These are phyloP conservation scores for Arthrobotrys musiformis DNA, from an alignment of 2,329 filamentous ascomycete species.

Conservation along the genomic window DNA sequence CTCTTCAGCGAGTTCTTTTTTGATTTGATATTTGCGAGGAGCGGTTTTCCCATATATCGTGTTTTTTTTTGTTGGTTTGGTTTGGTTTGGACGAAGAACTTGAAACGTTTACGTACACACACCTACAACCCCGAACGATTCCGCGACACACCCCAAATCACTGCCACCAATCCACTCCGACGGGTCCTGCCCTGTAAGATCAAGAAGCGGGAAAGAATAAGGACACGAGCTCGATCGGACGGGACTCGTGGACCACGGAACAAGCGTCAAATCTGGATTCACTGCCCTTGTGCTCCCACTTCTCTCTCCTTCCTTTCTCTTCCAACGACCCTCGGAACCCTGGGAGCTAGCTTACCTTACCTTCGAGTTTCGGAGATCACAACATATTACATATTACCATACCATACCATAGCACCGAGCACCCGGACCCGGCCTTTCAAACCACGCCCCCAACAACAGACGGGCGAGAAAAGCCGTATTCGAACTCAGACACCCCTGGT, in stretches of 20 bases:
- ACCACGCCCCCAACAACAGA: too few species aligned
- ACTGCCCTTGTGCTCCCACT: neutral
- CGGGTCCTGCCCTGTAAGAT: neutral
- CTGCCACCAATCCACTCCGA: neutral
- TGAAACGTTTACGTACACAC: conserved; percentile 9
- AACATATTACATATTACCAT: neutral
- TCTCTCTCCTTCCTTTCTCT: neutral
- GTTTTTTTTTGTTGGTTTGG: too few species aligned
- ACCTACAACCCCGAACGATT: conserved; percentile 3
- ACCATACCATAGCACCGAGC: too few species aligned
- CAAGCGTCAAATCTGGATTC: neutral
- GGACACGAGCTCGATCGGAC: too few species aligned
- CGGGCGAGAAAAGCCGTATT: too few species aligned
- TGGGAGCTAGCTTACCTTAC: too few species aligned
- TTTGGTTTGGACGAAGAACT: too few species aligned
- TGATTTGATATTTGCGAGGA: too few species aligned
- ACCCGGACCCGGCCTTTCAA: too few species aligned
- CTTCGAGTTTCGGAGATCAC: neutral
- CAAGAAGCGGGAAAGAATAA: neutral
- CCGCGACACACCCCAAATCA: conserved; percentile 7
- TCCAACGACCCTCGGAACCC: neutral
- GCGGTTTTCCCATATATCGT: too few species aligned
- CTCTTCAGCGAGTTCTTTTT: too few species aligned
- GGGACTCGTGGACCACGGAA: neutral
- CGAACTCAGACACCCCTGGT: too few species aligned